Percentiles rank a stretch among this genome's conserved stretches.
Conservation (phyloP, 371 early-diverging fungal genomes). For the Basidiobolus meristosporus region DNA sequence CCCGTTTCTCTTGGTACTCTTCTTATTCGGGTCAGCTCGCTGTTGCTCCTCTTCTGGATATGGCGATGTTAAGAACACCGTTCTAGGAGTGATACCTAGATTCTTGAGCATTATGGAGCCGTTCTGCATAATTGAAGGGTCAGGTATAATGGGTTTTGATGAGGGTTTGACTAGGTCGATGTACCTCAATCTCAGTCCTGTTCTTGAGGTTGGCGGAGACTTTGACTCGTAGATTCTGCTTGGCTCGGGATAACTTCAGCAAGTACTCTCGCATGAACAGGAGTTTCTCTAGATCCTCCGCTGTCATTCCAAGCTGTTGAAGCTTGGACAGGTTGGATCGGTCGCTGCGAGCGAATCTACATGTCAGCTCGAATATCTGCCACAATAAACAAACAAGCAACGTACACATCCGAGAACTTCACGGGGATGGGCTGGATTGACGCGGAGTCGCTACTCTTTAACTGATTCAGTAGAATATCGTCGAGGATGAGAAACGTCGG, state of each 20-base stretch:
- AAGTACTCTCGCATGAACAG: constrained; percentile 54
- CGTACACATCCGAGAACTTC: constrained; percentile 13
- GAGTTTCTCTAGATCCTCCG: constrained; percentile 57
- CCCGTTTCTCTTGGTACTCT: too few species aligned
- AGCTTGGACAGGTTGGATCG: constrained; percentile 13
- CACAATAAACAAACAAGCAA: constrained; percentile 6
- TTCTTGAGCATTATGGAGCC: constrained; percentile 30
- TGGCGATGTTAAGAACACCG: constrained; percentile 41
- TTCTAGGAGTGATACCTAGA: constrained; percentile 45
- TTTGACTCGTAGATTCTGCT: constrained; percentile 15
- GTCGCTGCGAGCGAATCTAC: not conserved
- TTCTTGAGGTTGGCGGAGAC: constrained; percentile 6
- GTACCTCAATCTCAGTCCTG: constrained; percentile 2
- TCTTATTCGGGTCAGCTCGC: too few species aligned
- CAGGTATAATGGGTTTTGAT: not conserved
- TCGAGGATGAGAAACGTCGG: constrained; percentile 30
- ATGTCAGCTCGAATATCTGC: constrained; percentile 7
- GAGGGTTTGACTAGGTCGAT: not conserved
- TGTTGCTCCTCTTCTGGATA: too few species aligned
- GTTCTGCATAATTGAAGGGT: constrained; percentile 5
- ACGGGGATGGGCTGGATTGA: too few species aligned
- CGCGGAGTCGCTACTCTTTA: too few species aligned
- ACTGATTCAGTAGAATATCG: too few species aligned
- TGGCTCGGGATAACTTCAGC: constrained; percentile 40
- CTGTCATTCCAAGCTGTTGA: constrained; percentile 50